A percentile compares a stretch with the other conserved stretches of the same genome.
Evolutionary conservation across 2,329 filamentous ascomycete genomes (phyloP).

Genomic region (Zymoseptoria pseudotritici): DNA sequence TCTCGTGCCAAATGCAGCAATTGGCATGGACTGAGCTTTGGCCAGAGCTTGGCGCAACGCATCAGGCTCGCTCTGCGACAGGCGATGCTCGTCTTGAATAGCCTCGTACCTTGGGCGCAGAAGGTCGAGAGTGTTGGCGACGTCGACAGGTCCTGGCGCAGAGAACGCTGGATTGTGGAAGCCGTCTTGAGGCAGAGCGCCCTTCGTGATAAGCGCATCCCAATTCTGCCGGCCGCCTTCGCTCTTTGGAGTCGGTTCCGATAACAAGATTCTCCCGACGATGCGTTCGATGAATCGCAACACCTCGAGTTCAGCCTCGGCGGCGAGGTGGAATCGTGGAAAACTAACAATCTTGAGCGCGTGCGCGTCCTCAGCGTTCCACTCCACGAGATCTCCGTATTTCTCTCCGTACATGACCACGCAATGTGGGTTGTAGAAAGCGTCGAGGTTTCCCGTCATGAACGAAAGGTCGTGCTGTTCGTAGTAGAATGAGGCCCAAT

Average conservation of each 20-base stretch:
- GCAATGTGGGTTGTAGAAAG: conserved; percentile 7
- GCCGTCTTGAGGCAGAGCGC: background rate
- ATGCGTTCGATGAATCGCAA: conserved; percentile 10
- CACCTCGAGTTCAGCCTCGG: conserved; percentile 17
- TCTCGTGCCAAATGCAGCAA: background rate
- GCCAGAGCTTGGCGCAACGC: conserved; percentile 3
- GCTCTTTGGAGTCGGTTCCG: too few relatives aligned
- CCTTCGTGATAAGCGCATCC: background rate
- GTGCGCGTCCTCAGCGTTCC: conserved; percentile 13
- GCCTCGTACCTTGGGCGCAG: conserved; percentile 11
- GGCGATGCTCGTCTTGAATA: conserved; percentile 18
- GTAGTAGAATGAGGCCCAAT: conserved; percentile 13
- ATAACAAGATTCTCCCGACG: conserved; percentile 4
- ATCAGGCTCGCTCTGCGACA: conserved; percentile 20
- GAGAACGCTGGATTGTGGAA: conserved; percentile 7
- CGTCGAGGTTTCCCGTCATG: background rate
- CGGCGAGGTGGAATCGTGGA: conserved; percentile 15
- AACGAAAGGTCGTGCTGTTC: conserved; percentile 3
- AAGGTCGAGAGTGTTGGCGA: conserved; percentile 7
- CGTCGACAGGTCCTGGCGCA: conserved; percentile 12
- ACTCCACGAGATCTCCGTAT: conserved; percentile 12
- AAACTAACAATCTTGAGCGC: conserved; percentile 17
- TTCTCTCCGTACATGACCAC: conserved; percentile 7
- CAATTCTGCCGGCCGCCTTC: background rate
- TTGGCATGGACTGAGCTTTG: background rate